Evolutionary conservation across 805 yeast species (phyloP), one percentile per base, ranked within the genome.

Genomic region (Myxozyma vanderwaltii): DNA sequence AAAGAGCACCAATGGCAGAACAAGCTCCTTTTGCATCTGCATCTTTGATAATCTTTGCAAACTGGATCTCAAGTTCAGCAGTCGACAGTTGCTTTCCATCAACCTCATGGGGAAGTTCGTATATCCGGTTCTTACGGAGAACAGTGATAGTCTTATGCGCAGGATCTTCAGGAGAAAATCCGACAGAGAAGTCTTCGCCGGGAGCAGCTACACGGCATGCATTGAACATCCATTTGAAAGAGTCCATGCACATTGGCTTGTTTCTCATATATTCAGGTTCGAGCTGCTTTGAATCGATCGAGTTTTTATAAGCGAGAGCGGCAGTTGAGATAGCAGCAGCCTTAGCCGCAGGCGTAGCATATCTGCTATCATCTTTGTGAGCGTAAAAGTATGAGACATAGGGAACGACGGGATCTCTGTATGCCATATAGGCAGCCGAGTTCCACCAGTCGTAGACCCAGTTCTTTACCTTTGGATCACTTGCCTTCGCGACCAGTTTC

Each of bases 391-490:
- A 92, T 21, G 96, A 88, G 38, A 90, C 96, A 71, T 85, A 91
- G 12, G 98, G 97, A 27, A 89, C 88, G n/a, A 92, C 88, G 0
- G 98, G 96, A 74, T 90, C 98, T 66, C 94, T 81, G 76, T 90
- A 91, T 41, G 87, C 84, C 78, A 92, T 78, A 75, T 92, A 92
- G 21, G 97, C 96, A 67, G 88, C 89, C 68, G 88, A 87, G 73
- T 92, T 96, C 99, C 99, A 92, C 81, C 86, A 90, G 61, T 83
- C 86, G 48, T 88, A 82, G 69, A 92, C 79, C 99, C 99, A 92
- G 74, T 92, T 92, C 71, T 90, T 86, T 57, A 75, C 77, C 54
- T 70, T 75, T 63, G 83, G 82, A 53, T 74, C 80, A 31, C 75
- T 67, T 29, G 92, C 86, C 66, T 83, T 82, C 26, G 79, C 76